Evolutionary conservation across 495 filamentous ascomycete genomes (phyloP), one percentile per base, ranked within the genome.

Genomic region (Xylaria venustula): DNA sequence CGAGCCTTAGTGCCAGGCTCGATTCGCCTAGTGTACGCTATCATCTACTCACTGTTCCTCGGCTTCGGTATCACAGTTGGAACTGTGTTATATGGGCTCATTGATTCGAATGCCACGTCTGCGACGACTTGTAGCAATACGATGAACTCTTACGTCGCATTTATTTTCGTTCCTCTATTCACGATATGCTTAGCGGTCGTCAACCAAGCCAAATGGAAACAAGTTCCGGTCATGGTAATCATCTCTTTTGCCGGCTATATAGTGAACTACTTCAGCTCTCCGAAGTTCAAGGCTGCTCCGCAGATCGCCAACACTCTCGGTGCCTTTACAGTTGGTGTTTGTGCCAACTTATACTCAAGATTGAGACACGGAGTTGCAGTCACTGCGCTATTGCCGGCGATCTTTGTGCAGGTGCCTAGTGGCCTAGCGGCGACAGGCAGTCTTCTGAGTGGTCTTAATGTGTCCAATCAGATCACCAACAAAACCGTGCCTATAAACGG

Each of bases 51-150:
- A 0, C 80, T 97, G 1, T 96, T 97, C 73, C 87, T 98, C 7
- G 93, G 93, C n/a, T 97, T 93, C 66, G 94, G 93, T 7, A 96
- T 98, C 65, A 97, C 94, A 5, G 90, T 98, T 36, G 93, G 93
- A 25, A 93, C 93, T 0, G 89, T 90, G 2, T 80, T 98, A 7
- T 97, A 95, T 66, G 94, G 93, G 19, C 79, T 92, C 20, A 79
- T 96, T 55, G 90, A 96, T 73, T 40, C 77, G 2, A 77, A 90
- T 28, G 93, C 93, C 14, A 87, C 89, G 2, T 88, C 86, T 15
- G 84, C 77, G 1, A 90, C 91, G 8, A 87, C 80, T 20, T 97
- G 93, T 73, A 77, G 73, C 2, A 81, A 88, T 17, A 84, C 87
- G 4, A 82, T 87, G 23, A 69, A 80, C 3, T 81, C 81, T 20